These are phyloP conservation scores for Aaosphaeria pasadenensis DNA, from an alignment of 2,329 filamentous ascomycete genomes.

Conservation along the genomic window DNA sequence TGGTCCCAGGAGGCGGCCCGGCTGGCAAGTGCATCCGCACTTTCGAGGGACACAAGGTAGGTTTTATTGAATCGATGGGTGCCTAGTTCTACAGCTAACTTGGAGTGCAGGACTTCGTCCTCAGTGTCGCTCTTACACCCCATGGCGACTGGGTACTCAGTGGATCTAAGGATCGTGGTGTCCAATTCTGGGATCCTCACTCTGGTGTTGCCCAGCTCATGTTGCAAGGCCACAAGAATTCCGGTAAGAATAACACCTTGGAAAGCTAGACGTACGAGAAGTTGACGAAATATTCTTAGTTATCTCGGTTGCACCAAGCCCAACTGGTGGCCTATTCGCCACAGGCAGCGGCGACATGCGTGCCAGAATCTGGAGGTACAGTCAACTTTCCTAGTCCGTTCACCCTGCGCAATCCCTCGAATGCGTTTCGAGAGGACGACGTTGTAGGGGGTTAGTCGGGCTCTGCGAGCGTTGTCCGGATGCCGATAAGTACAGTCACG, in stretches of 20 bases:
- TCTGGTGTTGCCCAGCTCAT: slow-evolving; percentile 95
- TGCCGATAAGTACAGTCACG: not conserved
- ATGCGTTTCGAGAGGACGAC: not conserved
- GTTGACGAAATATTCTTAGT: slow-evolving; percentile 49
- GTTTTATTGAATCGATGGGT: slow-evolving; percentile 18
- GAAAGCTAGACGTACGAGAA: not conserved
- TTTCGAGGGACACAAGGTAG: slow-evolving; percentile 91
- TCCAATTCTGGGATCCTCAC: slow-evolving; percentile 97
- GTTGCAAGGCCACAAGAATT: slow-evolving; percentile 98
- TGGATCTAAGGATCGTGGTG: slow-evolving; percentile 93
- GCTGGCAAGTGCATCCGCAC: slow-evolving; percentile 93
- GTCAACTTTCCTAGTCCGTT: not conserved
- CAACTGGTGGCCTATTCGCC: slow-evolving; percentile 82
- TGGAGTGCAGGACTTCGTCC: slow-evolving; percentile 75
- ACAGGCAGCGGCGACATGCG: slow-evolving; percentile 98
- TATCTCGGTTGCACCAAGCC: slow-evolving; percentile 94
- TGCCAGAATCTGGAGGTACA: slow-evolving; percentile 89
- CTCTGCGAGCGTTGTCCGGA: no score
- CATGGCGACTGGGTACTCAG: slow-evolving; percentile 95
- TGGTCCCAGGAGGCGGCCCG: slow-evolving; percentile 68
- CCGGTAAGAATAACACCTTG: slow-evolving; percentile 49
- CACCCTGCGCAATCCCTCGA: not conserved
- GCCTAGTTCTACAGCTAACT: not conserved
- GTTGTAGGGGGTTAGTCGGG: no score
- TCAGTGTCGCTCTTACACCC: slow-evolving; percentile 91